These are phyloP conservation scores for Phellinidium pouzarii DNA, from an alignment of 1,284 basidiomycete genomes.

Conservation along the genomic window DNA sequence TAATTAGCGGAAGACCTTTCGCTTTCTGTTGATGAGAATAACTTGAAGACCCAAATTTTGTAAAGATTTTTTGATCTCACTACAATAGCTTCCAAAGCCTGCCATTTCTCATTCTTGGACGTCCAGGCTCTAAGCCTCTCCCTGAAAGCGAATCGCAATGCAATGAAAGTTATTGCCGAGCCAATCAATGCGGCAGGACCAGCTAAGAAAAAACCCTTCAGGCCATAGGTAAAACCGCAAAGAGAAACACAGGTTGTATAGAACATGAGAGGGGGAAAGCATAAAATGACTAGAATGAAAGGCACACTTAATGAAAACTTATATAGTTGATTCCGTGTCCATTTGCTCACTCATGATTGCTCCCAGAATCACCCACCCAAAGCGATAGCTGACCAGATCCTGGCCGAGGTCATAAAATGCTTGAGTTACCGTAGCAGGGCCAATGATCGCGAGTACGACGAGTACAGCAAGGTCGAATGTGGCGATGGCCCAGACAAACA, in stretches of 20 bases:
- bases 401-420: conserved; percentile 64
- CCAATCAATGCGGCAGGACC: conserved; percentile 57
- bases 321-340: conserved; percentile 14
- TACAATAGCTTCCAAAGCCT: conserved; percentile 68
- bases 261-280: conserved; percentile 75
- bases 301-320: conserved; percentile 4
- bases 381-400: conserved; percentile 47
- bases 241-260: conserved; percentile 61
- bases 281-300: conserved; percentile 45
- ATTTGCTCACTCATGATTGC: conserved; percentile 47
- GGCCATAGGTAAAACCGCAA: conserved; percentile 78
- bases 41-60: not conserved
- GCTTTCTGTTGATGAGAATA: conserved; percentile 38
- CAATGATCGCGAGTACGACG: conserved; percentile 44
- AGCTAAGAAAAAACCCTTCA: conserved; percentile 65
- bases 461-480: conserved; percentile 40
- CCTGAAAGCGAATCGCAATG: conserved; percentile 56
- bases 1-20: conserved; percentile 69
- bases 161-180: conserved; percentile 58
- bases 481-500: conserved; percentile 39
- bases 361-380: conserved; percentile 57
- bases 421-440: conserved; percentile 61
- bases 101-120: conserved; percentile 60
- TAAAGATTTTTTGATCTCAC: conserved; percentile 35
- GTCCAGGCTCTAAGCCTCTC: conserved; percentile 51